Conservation (phyloP, 2,329 filamentous ascomycete genomes). For the Fusarium xyrophilum region DNA sequence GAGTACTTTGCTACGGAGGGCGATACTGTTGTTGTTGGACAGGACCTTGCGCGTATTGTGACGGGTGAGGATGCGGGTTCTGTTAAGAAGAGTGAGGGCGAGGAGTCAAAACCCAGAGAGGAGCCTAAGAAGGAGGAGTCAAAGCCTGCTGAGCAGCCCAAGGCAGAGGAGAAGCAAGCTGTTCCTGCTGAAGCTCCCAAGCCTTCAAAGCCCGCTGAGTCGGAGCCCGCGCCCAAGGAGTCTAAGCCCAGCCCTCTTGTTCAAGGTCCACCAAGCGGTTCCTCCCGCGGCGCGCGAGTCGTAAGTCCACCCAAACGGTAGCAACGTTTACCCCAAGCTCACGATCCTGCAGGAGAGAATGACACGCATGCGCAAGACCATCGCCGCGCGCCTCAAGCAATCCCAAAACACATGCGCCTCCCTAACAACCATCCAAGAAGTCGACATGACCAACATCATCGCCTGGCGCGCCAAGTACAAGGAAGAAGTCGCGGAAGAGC, state of each 20-base stretch:
- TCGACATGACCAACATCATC: slow-evolving; percentile 69
- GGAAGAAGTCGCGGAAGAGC: slow-evolving; percentile 45
- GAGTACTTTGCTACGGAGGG: slow-evolving; percentile 45
- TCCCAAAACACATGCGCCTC: slow-evolving; percentile 74
- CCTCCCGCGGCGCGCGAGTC: slow-evolving; percentile 30
- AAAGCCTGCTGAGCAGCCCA: slow-evolving; percentile 19
- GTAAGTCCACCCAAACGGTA: neutral
- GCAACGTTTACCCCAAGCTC: neutral
- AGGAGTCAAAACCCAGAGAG: slow-evolving; percentile 26
- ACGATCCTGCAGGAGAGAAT: slow-evolving; percentile 46
- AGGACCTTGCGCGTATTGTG: slow-evolving; percentile 43
- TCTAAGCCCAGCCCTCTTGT: slow-evolving; percentile 15
- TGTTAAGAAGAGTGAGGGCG: slow-evolving; percentile 30
- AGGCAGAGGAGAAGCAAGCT: slow-evolving; percentile 31
- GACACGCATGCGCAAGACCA: slow-evolving; percentile 77
- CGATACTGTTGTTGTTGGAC: slow-evolving; percentile 45
- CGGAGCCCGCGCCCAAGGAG: slow-evolving; percentile 31
- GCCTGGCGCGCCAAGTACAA: slow-evolving; percentile 71
- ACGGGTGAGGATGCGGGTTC: slow-evolving; percentile 35
- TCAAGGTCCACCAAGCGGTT: slow-evolving; percentile 7
- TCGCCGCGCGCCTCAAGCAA: slow-evolving; percentile 71
- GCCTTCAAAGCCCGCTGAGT: slow-evolving; percentile 23
- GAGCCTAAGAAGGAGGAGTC: slow-evolving; percentile 33
- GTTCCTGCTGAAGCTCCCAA: slow-evolving; percentile 23
- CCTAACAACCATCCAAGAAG: slow-evolving; percentile 63